Conservation (phyloP, 352 stramenopile genomes). For the Globisporangium abappressorium region DNA sequence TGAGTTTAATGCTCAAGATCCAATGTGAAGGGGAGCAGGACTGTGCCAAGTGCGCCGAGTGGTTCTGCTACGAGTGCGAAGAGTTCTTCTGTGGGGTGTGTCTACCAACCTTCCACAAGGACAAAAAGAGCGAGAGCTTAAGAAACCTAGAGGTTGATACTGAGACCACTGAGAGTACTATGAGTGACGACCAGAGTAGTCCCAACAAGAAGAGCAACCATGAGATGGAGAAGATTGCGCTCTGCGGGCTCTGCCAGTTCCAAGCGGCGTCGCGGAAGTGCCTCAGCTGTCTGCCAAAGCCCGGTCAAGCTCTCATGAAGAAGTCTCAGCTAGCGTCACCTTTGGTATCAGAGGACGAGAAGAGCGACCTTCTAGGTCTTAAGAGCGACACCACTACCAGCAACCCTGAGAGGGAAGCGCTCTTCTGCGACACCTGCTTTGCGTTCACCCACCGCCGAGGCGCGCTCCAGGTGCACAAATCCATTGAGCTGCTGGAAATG, state of each 20-base stretch:
- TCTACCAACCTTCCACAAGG: constrained; percentile 37
- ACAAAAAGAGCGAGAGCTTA: constrained; percentile 13
- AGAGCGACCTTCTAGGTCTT: neutral
- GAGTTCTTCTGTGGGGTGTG: constrained; percentile 55
- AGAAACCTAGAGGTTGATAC: neutral
- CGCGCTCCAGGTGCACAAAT: constrained; percentile 38
- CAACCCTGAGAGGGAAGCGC: constrained; percentile 21
- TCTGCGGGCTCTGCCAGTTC: constrained; percentile 65
- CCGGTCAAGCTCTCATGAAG: constrained; percentile 3
- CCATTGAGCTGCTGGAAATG: constrained; percentile 38
- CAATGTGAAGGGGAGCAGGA: constrained; percentile 37
- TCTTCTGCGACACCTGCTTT: constrained; percentile 73
- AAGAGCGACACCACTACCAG: neutral
- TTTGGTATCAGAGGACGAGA: neutral
- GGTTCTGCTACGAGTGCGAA: constrained; percentile 56
- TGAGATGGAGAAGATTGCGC: constrained; percentile 34
- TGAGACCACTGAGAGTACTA: neutral
- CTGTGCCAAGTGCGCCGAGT: constrained; percentile 58
- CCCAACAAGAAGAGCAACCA: constrained; percentile 16
- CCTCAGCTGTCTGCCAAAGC: constrained; percentile 27
- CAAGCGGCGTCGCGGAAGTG: constrained; percentile 58
- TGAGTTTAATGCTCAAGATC: constrained; percentile 36
- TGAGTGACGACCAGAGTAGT: neutral
- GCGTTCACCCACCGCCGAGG: constrained; percentile 49
- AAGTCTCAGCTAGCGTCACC: neutral